Evolutionary conservation across 169 alveolate species (phyloP), one percentile per base, ranked within the genome.

Genomic region (Eimeria zaria): DNA sequence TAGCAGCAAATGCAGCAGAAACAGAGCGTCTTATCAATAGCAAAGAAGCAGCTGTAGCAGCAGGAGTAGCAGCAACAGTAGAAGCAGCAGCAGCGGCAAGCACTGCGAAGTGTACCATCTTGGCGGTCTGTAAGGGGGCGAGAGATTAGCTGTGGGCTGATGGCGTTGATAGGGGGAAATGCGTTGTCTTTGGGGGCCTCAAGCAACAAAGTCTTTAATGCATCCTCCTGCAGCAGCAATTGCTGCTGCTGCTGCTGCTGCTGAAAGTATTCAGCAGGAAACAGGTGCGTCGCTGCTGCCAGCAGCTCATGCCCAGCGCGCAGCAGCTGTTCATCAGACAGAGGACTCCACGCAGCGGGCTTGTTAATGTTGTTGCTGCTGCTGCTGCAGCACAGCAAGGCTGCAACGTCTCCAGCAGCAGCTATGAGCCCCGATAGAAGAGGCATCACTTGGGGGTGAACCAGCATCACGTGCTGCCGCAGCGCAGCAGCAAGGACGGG

Each of bases 361-460:
- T 46, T 62, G 44, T 48, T 20, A 69, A 60, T 85, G 64, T 76
- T 85, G 74, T 44, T 62, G 41, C 80, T 60, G 92, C 81, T 85
- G 81, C 81, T 85, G 93, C 93, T 85, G 62, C 62, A 85, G 62
- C 62, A 81, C 76, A 85, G 80, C 41, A 85, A 51, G 69, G 81
- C 93, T 24, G 93, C 60, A 41, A 85, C 93, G 51, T 85, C 93
- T 22, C 83, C 93, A 36, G 93, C 93, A 48, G 80, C 93, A 27
- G 76, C 80, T 62, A 46, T 33, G 60, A 85, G 93, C 11, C 80
- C 80, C 51, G 64, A 33, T 20, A 62, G 44, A 18, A 85, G 80
- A 8, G 93, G 93, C 93, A 85, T 85, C 60, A 55, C 69, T 41
- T 85, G 93, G 81, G 93, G 93, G 33, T 85, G 93, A 64, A 85